phyloP scores from a whole-genome alignment of 306 rosid species.

The Hippophae rhamnoides region DNA sequence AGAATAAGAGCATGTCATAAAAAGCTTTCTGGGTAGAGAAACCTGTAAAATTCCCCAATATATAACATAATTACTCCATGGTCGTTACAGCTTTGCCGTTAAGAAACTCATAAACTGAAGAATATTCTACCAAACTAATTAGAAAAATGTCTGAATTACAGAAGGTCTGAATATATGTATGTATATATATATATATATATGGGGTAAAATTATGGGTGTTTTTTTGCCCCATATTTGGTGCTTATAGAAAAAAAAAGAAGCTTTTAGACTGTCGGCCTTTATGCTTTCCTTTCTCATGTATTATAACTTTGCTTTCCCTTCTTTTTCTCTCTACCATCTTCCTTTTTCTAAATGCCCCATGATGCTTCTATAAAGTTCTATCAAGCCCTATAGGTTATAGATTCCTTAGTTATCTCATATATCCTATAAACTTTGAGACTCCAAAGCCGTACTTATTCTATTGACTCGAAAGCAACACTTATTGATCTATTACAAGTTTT shows the following conservation, averaged over 20 bases:
- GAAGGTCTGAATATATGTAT: too few species aligned
- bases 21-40: too few species aligned
- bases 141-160: too few species aligned
- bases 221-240: conserved; percentile 10
- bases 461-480: too few species aligned
- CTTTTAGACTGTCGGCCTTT: conserved; percentile 19
- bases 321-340: background rate
- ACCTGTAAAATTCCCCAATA: background rate
- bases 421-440: too few species aligned
- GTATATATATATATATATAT: too few species aligned
- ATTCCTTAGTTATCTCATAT: too few species aligned
- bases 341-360: conserved; percentile 13
- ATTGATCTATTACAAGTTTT: too few species aligned
- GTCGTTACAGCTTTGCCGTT: conserved; percentile 24
- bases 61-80: background rate
- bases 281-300: conserved; percentile 2
- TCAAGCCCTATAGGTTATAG: too few species aligned
- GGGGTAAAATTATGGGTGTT: too few species aligned
- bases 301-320: background rate
- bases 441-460: too few species aligned
- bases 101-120: conserved; percentile 13
- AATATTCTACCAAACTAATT: conserved; percentile 11
- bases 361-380: background rate
- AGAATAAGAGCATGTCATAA: too few species aligned
- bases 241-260: background rate